These are phyloP conservation scores for Penium margaritaceum DNA, from an alignment of 139 green algal genomes.

Conservation along the genomic window DNA sequence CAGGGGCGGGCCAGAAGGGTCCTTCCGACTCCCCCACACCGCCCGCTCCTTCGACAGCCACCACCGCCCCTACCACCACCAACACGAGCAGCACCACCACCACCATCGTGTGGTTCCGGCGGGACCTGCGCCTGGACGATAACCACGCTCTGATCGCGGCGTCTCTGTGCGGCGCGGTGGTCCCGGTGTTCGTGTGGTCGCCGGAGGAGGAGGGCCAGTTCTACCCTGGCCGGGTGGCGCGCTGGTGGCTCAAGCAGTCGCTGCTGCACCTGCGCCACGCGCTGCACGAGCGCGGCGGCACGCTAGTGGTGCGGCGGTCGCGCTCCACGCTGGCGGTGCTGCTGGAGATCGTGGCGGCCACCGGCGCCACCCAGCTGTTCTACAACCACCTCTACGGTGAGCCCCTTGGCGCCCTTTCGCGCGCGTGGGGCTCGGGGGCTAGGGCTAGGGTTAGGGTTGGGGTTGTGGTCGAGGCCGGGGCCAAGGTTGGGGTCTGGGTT, in stretches of 20 bases:
- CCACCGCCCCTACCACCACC: no score
- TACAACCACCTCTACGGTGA: constrained; percentile 93
- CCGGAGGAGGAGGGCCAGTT: constrained; percentile 92
- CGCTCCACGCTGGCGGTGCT: constrained; percentile 56
- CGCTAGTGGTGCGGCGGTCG: constrained; percentile 59
- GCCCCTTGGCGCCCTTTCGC: no score
- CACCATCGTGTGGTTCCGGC: constrained; percentile 42
- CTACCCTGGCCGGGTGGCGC: constrained; percentile 61
- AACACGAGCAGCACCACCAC: no score
- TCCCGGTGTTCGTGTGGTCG: constrained; percentile 80
- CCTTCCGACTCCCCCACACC: no score
- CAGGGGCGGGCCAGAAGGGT: no score
- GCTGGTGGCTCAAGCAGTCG: constrained; percentile 51
- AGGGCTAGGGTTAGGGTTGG: no score
- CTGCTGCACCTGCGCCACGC: constrained; percentile 52
- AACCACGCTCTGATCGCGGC: constrained; percentile 47
- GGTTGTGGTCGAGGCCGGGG: no score
- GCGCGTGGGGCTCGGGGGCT: no score
- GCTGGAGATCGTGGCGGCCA: constrained; percentile 53
- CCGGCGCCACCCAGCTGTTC: constrained; percentile 61
- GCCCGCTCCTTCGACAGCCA: no score
- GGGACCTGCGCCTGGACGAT: constrained; percentile 40
- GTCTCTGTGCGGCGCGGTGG: constrained; percentile 18
- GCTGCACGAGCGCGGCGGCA: constrained; percentile 63
- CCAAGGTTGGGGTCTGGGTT: no score